Evolutionary conservation across 169 alveolate genomes (phyloP).

Genomic region (Fabrea salina): DNA sequence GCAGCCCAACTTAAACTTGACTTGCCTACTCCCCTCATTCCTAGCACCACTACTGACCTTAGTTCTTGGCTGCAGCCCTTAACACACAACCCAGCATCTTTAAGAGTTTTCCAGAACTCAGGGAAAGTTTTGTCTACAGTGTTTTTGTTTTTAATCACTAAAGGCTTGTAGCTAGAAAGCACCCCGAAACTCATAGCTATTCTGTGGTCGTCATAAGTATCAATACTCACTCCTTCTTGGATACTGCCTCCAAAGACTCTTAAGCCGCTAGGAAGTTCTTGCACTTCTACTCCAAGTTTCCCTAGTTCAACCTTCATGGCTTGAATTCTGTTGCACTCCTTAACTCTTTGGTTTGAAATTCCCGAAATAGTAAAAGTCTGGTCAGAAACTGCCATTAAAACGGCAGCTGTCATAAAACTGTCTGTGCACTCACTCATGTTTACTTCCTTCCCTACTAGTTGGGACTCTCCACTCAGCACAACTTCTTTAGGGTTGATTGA

Average conservation of each 20-base stretch:
- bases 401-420: conserved; percentile 38
- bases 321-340: conserved; percentile 44
- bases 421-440: conserved; percentile 44
- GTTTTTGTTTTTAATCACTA: neutral
- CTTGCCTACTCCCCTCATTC: conserved; percentile 48
- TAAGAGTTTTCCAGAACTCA: conserved; percentile 45
- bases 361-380: conserved; percentile 33
- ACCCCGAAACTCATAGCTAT: conserved; percentile 48
- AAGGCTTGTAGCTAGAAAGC: neutral
- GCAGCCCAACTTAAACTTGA: neutral
- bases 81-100: neutral
- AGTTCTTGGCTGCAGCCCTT: neutral
- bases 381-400: conserved; percentile 28
- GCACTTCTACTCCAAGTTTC: neutral
- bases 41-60: conserved; percentile 10
- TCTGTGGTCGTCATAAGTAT: conserved; percentile 46
- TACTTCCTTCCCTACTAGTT: neutral
- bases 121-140: conserved; percentile 55
- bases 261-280: conserved; percentile 38
- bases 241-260: conserved; percentile 5
- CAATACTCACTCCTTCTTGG: neutral
- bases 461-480: neutral
- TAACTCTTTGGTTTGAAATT: conserved; percentile 41
- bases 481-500: neutral
- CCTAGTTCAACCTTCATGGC: conserved; percentile 17